Base-by-base conservation (phyloP, 768 basidiomycete genomes). In the Suillus sp. region DNA sequence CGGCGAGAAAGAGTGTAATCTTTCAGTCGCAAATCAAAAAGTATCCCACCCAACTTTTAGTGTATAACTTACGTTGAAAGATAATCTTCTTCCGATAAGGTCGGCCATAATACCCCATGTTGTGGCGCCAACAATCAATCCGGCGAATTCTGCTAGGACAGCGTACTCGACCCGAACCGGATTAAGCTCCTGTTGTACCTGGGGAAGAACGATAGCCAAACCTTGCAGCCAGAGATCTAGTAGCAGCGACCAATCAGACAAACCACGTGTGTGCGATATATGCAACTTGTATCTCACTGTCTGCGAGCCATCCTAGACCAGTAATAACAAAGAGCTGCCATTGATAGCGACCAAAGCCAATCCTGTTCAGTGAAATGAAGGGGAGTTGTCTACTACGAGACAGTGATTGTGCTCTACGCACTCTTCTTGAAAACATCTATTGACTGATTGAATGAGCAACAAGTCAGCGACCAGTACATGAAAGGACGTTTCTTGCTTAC, bases 291-390 rank as follows among this genome's bases (percentile, higher is more conserved):
- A 45, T 34, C 79, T 65, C 47, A 84, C 83, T 82, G 67, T 83
- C 83, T 59, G 80, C 81, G 51, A 80, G 65, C 82, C 83, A 83
- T 61, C 83, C 82, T 6, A 83, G 68, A 60, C 82, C 83, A 58
- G 79, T 75, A 18, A 84, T 71, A 30, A 77, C 22, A 67, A 84
- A 83, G 35, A 84, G 76, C 66, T 83, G 79, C 59, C 74, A 70
- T 61, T 84, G 83, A 71, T 84, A 84, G 47, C 75, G 77, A 16
- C 83, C 83, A 47, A 80, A 84, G 56, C 83, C 82, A 54, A 84
- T 81, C 63, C 82, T 83, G 67, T 54, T 13, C 40, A 10, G 30
- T 35, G 13, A 16, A 22, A 58, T 65, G 60, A 59, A 35, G 13
- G 22, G 57, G 61, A 48, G 65, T 60, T 56, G n/a, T 34, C 16